Conservation (phyloP, 768 basidiomycete species). For the Lentinula raphanica region DNA sequence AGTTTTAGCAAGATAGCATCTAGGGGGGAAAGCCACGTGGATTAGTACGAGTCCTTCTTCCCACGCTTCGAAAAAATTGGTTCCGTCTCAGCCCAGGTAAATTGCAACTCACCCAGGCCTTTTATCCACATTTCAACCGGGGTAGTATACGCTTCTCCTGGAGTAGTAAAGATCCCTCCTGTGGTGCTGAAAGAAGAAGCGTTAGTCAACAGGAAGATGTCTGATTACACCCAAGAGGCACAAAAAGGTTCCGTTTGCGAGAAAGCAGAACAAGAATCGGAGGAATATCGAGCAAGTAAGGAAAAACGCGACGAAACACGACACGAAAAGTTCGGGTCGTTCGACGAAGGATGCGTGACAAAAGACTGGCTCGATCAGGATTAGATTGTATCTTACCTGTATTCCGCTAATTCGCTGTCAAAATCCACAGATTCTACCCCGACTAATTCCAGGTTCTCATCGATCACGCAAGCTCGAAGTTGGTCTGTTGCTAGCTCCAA, state of each 20-base stretch:
- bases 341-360: neutral
- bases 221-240: neutral
- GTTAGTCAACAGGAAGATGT: neutral
- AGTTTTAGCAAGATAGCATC: conserved; percentile 76
- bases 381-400: conserved; percentile 84
- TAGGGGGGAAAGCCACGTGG: conserved; percentile 24
- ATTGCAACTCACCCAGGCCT: conserved; percentile 60
- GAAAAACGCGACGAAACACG: conserved; percentile 9
- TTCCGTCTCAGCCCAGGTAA: conserved; percentile 41
- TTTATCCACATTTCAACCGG: conserved; percentile 92
- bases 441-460: conserved; percentile 75
- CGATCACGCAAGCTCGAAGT: conserved; percentile 76
- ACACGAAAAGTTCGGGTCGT: neutral
- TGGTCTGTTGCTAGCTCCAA: conserved; percentile 84
- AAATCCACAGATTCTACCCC: conserved; percentile 83
- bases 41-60: conserved; percentile 6
- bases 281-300: neutral
- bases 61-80: conserved; percentile 49
- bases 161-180: conserved; percentile 81
- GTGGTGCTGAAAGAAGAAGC: conserved; percentile 50
- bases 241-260: conserved; percentile 6
- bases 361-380: neutral
- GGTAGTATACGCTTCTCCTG: conserved; percentile 82
- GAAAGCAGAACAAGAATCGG: neutral
- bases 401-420: conserved; percentile 73